These are phyloP conservation scores for Rhodotorula sp. DNA, from an alignment of 1,284 basidiomycete species.

Conservation along the genomic window DNA sequence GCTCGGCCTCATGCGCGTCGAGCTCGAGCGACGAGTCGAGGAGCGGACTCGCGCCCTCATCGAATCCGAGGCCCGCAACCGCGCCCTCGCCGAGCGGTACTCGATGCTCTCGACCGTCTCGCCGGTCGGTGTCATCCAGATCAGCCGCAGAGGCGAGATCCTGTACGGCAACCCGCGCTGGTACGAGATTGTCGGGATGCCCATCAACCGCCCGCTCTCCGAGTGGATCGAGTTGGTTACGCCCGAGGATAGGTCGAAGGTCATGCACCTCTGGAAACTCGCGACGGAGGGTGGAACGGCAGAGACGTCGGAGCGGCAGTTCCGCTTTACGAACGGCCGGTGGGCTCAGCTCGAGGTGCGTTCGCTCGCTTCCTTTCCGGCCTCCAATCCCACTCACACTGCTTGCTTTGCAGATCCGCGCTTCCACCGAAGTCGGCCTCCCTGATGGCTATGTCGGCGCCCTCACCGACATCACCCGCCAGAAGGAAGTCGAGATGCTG, in stretches of 20 bases:
- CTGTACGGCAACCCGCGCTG: conserved; percentile 36
- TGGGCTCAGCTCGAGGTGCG: conserved; percentile 33
- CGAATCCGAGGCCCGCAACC: conserved; percentile 41
- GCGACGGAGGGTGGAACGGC: conserved; percentile 14
- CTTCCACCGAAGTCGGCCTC: conserved; percentile 21
- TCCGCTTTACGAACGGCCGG: conserved; percentile 29
- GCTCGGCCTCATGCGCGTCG: conserved; percentile 42
- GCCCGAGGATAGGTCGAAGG: conserved; percentile 20
- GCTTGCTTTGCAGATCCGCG: conserved; percentile 12
- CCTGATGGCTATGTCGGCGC: conserved; percentile 40
- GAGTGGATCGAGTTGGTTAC: conserved; percentile 34
- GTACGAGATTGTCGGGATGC: conserved; percentile 31
- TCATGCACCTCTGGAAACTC: conserved; percentile 18
- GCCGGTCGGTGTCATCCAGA: conserved; percentile 44
- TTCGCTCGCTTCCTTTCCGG: too few relatives aligned
- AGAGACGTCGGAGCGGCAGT: conserved; percentile 27
- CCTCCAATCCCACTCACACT: not conserved
- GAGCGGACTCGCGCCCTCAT: conserved; percentile 43
- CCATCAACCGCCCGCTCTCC: conserved; percentile 19
- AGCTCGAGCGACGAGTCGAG: conserved; percentile 43
- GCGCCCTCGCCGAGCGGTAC: conserved; percentile 42
- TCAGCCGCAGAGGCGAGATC: conserved; percentile 31
- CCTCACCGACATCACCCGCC: conserved; percentile 43
- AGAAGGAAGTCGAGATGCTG: conserved; percentile 39
- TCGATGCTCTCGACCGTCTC: conserved; percentile 41